These are phyloP conservation scores for Solanum pennellii DNA, from an alignment of 257 asterid species.

Conservation along the genomic window DNA sequence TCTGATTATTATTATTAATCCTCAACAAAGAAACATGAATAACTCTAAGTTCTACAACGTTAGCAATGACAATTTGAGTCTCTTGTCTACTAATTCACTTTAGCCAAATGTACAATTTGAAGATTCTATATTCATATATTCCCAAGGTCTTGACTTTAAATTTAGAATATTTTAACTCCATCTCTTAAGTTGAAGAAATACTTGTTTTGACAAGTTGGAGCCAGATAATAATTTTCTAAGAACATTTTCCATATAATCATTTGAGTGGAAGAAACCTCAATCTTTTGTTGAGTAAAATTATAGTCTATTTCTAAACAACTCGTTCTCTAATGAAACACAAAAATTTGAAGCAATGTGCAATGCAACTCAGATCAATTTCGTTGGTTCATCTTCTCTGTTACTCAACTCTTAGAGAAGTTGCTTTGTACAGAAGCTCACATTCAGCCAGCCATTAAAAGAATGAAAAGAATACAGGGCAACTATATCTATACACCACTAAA, in stretches of 20 bases:
- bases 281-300: not conserved
- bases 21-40: constrained; percentile 78
- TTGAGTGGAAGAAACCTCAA: not conserved
- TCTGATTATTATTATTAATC: not conserved
- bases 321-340: not conserved
- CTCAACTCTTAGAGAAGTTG: not conserved
- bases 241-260: not conserved
- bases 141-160: not conserved
- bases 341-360: not conserved
- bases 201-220: not conserved
- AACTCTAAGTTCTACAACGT: constrained; percentile 83
- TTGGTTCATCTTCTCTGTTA: not conserved
- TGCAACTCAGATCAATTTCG: not conserved
- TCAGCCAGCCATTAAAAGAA: not conserved
- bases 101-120: not conserved
- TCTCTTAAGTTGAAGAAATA: not conserved
- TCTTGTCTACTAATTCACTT: constrained; percentile 26
- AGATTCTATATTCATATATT: not conserved
- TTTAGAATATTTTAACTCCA: not conserved
- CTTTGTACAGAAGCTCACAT: not conserved
- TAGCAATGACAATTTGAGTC: constrained; percentile 64
- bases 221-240: not conserved
- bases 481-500: too few species aligned
- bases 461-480: not conserved
- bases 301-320: not conserved